phyloP scores from a whole-genome alignment of 2,329 filamentous ascomycete species.

The Cercospora sesami region DNA sequence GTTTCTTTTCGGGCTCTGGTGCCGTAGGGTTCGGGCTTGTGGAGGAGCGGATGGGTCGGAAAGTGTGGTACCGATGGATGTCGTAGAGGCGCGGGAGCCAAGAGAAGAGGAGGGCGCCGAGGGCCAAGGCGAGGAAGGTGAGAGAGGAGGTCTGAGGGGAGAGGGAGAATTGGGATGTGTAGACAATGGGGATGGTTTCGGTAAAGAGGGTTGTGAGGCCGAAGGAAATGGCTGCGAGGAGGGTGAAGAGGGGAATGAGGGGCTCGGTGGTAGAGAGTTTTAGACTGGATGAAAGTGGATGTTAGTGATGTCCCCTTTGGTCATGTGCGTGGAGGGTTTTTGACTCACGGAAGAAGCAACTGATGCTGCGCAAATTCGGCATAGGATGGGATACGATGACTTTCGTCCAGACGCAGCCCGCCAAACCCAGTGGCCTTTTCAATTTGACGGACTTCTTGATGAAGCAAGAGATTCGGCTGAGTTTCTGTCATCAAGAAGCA shows the following conservation, averaged over 20 bases:
- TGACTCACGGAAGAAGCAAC: slow-evolving; percentile 10
- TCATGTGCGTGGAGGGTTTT: neutral
- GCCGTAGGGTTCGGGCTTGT: slow-evolving; percentile 23
- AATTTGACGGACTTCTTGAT: slow-evolving; percentile 38
- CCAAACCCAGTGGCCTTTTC: slow-evolving; percentile 33
- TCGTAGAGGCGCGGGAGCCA: slow-evolving; percentile 49
- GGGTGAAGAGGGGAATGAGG: slow-evolving; percentile 47
- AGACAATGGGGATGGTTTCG: slow-evolving; percentile 47
- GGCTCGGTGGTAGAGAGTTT: slow-evolving; percentile 50
- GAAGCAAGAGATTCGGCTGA: slow-evolving; percentile 48
- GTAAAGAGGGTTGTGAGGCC: slow-evolving; percentile 52
- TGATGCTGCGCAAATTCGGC: slow-evolving; percentile 24
- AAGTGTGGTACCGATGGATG: slow-evolving; percentile 36
- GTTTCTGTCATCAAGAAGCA: slow-evolving; percentile 47
- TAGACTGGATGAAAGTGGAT: neutral
- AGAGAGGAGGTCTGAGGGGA: slow-evolving; percentile 48
- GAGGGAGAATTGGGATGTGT: slow-evolving; percentile 39
- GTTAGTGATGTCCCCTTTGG: neutral
- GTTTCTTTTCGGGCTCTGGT: slow-evolving; percentile 50
- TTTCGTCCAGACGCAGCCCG: slow-evolving; percentile 39
- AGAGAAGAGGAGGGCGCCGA: slow-evolving; percentile 48
- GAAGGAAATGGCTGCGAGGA: slow-evolving; percentile 45
- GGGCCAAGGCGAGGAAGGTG: slow-evolving; percentile 62
- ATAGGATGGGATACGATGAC: slow-evolving; percentile 45
- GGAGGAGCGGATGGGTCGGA: slow-evolving; percentile 6